Evolutionary conservation across 805 yeast species (phyloP).

Genomic region (Torulaspora delbrueckii): DNA sequence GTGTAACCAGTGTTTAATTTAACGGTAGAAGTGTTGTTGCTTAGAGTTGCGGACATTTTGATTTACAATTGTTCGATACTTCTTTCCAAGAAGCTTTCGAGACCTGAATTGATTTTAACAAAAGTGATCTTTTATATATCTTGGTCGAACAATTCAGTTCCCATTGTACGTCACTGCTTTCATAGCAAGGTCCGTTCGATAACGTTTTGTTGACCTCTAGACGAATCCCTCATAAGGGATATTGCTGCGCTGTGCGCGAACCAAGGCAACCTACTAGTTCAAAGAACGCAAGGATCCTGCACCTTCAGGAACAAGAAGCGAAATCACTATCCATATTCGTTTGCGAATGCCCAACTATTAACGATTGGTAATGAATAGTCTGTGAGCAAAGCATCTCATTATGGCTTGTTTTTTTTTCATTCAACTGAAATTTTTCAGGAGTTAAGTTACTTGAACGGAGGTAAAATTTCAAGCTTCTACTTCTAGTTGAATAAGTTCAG

Average conservation of each 20-base stretch:
- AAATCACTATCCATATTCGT: neutral
- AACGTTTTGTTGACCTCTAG: neutral
- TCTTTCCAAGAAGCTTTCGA: neutral
- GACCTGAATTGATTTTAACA: neutral
- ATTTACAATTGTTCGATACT: neutral
- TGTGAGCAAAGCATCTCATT: neutral
- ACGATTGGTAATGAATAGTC: neutral
- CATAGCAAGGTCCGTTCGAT: neutral
- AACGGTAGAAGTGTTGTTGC: conserved; percentile 23
- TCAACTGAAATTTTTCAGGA: conserved; percentile 4
- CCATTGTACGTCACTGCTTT: too few relatives aligned
- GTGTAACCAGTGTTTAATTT: conserved; percentile 56
- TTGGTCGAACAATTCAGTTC: too few relatives aligned
- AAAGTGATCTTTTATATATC: neutral
- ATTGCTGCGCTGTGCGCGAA: neutral
- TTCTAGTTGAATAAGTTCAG: neutral
- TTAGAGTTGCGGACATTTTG: conserved; percentile 12
- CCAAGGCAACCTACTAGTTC: neutral
- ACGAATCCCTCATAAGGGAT: neutral
- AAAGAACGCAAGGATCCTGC: neutral
- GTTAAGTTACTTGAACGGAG: conserved; percentile 1
- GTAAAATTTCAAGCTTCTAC: neutral
- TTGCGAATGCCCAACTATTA: neutral
- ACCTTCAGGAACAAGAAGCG: neutral
- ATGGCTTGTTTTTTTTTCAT: neutral